Evolutionary conservation across 2,329 filamentous ascomycete genomes (phyloP), one percentile per base, ranked within the genome.

Genomic region (Aspergillus ruber): DNA sequence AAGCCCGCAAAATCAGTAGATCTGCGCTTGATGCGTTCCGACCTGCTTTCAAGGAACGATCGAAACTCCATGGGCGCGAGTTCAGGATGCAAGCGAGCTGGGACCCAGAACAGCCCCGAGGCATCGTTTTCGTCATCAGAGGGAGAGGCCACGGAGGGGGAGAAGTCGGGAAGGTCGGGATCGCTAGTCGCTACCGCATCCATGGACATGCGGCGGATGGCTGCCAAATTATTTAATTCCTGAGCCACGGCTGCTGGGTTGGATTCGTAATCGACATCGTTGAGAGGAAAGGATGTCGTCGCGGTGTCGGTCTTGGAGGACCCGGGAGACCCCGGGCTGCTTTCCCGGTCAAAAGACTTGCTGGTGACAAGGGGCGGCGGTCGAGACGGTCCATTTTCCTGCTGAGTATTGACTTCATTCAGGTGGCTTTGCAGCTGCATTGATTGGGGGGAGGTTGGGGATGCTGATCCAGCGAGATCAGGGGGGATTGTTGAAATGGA

Each of bases 1-100:
- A 45, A 55, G 58, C 90, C 71, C 33, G 76, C 76, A 53, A 77
- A 84, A 56, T 84, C 89, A 20, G 85, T 85, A 1, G 90, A 95
- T 58, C 88, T 82, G 56, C 90, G 79, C 65, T 89, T 85, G 58
- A 97, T 95, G 32, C 88, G 85, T 57, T 95, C 87, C 10, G 96
- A 88, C 62, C 90, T 84, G 53, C 90, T 94, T 61, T 98, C 91
- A 2, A 98, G 79, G 57, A 97, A 98, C 1, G 86, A 91, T 69
- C 95, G 96, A 76, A 97, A 98, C 58, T 96, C 93, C 62, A 87
- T 90, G 1, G 93, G 93, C 2, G 93, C 93, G 43, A 98, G 76
- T 68, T 98, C 93, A 0, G 93, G 93, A 60, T 98, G 93, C 23
- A 98, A 79, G 49, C 90, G 83, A 20, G 93, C 93, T 4, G 93